Percentiles rank a stretch among this genome's conserved stretches.
These are phyloP conservation scores for Aegilops umbellulata DNA, from an alignment of 176 grass and related monocot genomes.

Conservation along the genomic window DNA sequence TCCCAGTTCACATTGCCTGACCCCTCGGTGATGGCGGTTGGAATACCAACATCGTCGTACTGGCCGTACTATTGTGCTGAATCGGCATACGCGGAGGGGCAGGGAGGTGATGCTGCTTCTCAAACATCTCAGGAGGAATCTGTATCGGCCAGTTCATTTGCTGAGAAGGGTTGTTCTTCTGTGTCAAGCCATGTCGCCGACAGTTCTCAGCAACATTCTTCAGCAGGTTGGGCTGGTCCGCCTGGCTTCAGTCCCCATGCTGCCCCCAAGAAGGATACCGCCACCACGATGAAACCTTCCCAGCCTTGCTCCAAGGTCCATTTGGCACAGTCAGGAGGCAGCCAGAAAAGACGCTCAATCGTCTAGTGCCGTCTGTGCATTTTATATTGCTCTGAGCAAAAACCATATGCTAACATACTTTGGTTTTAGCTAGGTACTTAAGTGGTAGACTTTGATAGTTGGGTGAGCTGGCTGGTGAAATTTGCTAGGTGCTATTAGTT, in stretches of 20 bases:
- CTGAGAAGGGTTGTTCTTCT: slow-evolving; percentile 24
- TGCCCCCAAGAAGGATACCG: neutral
- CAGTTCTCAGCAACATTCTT: slow-evolving; percentile 13
- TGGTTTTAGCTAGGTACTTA: neutral
- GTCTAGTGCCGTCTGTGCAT: slow-evolving; percentile 1
- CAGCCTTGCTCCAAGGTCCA: slow-evolving; percentile 38
- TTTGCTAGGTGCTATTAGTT: no score
- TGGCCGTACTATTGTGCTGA: slow-evolving; percentile 28
- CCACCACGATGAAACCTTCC: neutral
- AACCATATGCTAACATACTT: neutral
- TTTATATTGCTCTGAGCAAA: neutral
- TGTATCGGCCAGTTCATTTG: neutral
- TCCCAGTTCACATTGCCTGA: slow-evolving; percentile 17
- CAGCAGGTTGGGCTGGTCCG: slow-evolving; percentile 37
- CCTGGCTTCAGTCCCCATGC: slow-evolving; percentile 33
- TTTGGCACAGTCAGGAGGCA: neutral
- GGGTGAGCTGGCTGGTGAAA: no score
- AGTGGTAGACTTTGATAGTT: neutral
- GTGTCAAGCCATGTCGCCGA: neutral
- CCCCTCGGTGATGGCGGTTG: slow-evolving; percentile 7
- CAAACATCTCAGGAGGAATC: slow-evolving; percentile 33
- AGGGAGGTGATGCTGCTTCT: slow-evolving; percentile 13
- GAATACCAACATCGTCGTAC: slow-evolving; percentile 36
- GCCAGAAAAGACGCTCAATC: neutral
- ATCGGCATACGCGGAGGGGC: neutral